Base-by-base conservation (phyloP, 768 basidiomycete species). In the Hygrophorus russula region DNA sequence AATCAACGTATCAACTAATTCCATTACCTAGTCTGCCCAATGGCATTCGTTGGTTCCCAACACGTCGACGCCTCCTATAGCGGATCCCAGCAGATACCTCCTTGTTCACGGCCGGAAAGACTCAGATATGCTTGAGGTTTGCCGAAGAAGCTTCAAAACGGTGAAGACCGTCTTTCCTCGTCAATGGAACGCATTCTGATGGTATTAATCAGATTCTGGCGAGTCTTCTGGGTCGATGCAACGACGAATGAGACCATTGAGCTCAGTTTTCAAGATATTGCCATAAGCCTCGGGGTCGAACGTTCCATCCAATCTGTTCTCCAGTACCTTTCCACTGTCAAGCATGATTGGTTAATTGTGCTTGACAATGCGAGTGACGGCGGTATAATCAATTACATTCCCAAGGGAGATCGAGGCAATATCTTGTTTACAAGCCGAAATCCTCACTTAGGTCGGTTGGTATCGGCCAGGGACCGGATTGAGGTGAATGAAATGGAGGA, bases 201-300 rank as follows among this genome's bases (percentile, higher is more conserved):
- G 10, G 24, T 17, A 40, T 36, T 31, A 7, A 31, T 41, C 34
- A n/a, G n/a, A 51, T 54, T 52, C 39, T 46, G 35, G 37, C 14
- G 41, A n/a, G 45, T 51, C 15, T 56, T 56, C 34, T 56, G 53
- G 51, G 44, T 56, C 50, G 55, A 56, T 48, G 52, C 54, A n/a
- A 48, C 55, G n/a, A 49, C 45, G 8, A 31, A 42, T 12, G 46
- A 50, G 11, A 53, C 49, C 18, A 45, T 54, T 5, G 18, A 39
- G 20, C 35, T 29, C 13, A 48, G 46, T 38, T 44, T 51, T 12
- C 36, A 30, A 37, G 39, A 20, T 38, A 45, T 46, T 27, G 42
- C 19, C 15, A 40, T 5, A 4, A 34, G 32, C 18, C 29, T 31
- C 20, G 41, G 41, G 20, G 33, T 42, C 15, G 32, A 42, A 12